phyloP scores from a whole-genome alignment of 306 rosid genomes.

The Cucurbita pepo region DNA sequence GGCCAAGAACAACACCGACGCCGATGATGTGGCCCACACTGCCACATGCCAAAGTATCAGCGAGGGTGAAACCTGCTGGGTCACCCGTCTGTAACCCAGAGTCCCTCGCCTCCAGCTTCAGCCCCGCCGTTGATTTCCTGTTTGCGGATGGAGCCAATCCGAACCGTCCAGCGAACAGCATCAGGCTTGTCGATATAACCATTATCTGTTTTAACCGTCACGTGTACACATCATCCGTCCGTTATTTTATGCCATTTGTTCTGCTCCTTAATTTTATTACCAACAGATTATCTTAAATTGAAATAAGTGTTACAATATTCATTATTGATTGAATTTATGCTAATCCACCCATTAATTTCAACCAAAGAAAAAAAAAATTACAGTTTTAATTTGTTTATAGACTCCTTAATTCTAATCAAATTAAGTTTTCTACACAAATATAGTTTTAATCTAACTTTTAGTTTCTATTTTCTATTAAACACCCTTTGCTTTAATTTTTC shows the following conservation, averaged over 20 bases:
- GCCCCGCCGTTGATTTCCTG: conserved; percentile 86
- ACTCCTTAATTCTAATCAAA: no score
- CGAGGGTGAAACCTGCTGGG: conserved; percentile 94
- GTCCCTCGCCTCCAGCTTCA: conserved; percentile 77
- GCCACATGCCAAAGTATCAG: conserved; percentile 97
- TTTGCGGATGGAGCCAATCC: conserved; percentile 95
- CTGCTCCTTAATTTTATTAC: background rate
- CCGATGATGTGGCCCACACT: conserved; percentile 81
- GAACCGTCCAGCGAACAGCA: conserved; percentile 92
- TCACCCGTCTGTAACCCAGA: conserved; percentile 94
- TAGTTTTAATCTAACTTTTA: no score
- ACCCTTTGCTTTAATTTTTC: background rate
- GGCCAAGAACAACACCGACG: conserved; percentile 94
- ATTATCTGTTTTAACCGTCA: conserved; percentile 34
- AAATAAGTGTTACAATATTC: no score
- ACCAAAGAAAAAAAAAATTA: no score
- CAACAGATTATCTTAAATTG: no score
- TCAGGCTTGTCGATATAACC: conserved; percentile 63
- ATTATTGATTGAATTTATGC: no score
- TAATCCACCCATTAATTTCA: no score
- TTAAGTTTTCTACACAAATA: no score
- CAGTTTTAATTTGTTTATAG: no score
- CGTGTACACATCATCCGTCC: background rate
- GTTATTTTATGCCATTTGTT: background rate
- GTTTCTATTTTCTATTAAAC: no score